Evolutionary conservation across 2,329 filamentous ascomycete genomes (phyloP).

Genomic region (Aspergillus felis): DNA sequence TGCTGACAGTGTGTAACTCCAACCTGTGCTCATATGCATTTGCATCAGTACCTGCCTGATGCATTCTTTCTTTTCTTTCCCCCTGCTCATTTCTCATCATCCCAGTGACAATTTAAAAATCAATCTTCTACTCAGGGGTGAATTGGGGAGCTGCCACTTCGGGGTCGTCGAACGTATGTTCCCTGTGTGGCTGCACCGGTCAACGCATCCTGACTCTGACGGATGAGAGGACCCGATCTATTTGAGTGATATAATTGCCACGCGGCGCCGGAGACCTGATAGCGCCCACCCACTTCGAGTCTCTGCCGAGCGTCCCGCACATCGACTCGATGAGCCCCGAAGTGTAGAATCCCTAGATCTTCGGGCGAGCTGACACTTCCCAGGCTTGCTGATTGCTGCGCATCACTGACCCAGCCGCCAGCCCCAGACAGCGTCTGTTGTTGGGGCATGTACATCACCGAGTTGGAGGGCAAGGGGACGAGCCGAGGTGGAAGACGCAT

Average conservation of each 20-base stretch:
- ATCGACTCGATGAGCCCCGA: slow-evolving; percentile 29
- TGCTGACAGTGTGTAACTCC: background rate
- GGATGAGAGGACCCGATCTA: slow-evolving; percentile 25
- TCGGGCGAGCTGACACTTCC: background rate
- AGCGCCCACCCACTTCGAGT: slow-evolving; percentile 14
- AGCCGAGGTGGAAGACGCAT: slow-evolving; percentile 24
- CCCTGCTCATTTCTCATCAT: background rate
- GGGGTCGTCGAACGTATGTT: slow-evolving; percentile 17
- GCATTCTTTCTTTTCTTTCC: background rate
- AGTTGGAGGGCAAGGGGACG: slow-evolving; percentile 18
- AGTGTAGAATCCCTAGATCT: slow-evolving; percentile 11
- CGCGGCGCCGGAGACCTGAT: slow-evolving; percentile 13
- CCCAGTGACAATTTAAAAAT: background rate
- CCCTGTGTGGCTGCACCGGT: slow-evolving; percentile 15
- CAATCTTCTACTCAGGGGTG: background rate
- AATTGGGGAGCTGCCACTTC: slow-evolving; percentile 24
- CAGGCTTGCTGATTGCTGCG: background rate
- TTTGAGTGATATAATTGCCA: slow-evolving; percentile 27
- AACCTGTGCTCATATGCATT: background rate
- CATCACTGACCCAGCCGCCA: slow-evolving; percentile 20
- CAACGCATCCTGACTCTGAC: slow-evolving; percentile 17
- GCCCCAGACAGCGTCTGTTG: slow-evolving; percentile 17
- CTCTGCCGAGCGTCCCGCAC: slow-evolving; percentile 26
- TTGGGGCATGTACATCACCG: slow-evolving; percentile 14
- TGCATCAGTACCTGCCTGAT: background rate